Base-by-base conservation (phyloP, 2,329 filamentous ascomycete species). In the Aspergillus carbonarius region DNA sequence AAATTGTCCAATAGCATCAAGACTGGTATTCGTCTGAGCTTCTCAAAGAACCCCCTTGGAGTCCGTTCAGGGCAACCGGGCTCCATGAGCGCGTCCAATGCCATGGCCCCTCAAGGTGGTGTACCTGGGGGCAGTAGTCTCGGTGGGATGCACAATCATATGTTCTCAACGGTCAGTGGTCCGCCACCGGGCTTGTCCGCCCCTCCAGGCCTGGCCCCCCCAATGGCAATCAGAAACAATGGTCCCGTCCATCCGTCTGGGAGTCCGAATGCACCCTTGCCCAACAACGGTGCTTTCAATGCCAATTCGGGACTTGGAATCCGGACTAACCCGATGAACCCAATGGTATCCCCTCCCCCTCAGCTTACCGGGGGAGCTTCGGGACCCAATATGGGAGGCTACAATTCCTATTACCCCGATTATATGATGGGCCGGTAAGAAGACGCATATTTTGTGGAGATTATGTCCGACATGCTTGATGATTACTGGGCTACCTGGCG, bases 41-140 rank as follows among this genome's bases (percentile, higher is more conserved):
- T 97, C 75, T 97, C 93, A 30, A 98, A 98, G 80, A 98, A 98
- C 68, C 95, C 95, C 0, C 83, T 98, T 1, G 95, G 95, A 20
- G 93, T 98, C 27, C 89, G 95, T 47, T 92, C 90, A 1, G 87
- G 86, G 25, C 91, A 93, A 69, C 81, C 80, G 35, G 80, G 79
- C 53, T 82, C 77, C 59, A 79, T 83, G 73, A 81, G 78, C 39
- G 75, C 81, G 18, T 71, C 78, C n/a, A 80, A 79, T 40, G 75
- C 79, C 9, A 77, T 85, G 61, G 77, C 79, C 20, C 78, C 81
- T 4, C 80, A 81, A 37, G 79, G 79, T 9, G 75, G 80, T n/a
- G 72, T 87, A 66, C 80, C 81, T 39, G 83, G 83, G 32, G 85
- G 87, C 72, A 85, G 81, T 64, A 86, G 78, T 35, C 60, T 75